Conservation (phyloP, 352 stramenopile species). For the Pythium insidiosum region DNA sequence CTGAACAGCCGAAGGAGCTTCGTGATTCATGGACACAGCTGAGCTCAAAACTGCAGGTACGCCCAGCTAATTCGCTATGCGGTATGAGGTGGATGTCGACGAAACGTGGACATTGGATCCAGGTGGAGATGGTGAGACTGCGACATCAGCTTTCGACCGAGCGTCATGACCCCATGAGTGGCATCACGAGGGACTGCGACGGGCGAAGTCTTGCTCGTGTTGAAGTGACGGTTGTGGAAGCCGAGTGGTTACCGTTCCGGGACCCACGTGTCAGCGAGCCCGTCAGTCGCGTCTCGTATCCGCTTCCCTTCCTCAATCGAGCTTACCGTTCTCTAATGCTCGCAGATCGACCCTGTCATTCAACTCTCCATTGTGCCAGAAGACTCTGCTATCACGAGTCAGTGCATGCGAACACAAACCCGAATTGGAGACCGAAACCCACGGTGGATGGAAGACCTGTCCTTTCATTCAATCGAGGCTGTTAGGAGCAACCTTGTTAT, state of each 20-base stretch:
- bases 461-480: constrained; percentile 24
- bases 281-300: constrained; percentile 13
- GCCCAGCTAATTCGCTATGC: background rate
- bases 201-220: constrained; percentile 20
- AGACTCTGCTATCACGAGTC: background rate
- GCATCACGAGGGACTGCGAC: constrained; percentile 1
- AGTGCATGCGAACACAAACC: constrained; percentile 18
- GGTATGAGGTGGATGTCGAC: background rate
- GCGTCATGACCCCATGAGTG: constrained; percentile 2
- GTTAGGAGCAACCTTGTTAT: constrained; percentile 30
- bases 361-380: constrained; percentile 29
- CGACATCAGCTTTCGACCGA: constrained; percentile 4
- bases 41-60: too few relatives aligned
- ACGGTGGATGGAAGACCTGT: constrained; percentile 27
- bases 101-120: too few relatives aligned
- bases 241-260: constrained; percentile 36
- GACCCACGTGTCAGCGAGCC: constrained; percentile 31
- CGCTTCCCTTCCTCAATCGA: background rate
- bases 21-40: too few relatives aligned
- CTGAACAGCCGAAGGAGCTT: too few relatives aligned
- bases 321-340: background rate
- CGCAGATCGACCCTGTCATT: constrained; percentile 50
- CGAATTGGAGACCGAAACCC: constrained; percentile 37
- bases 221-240: constrained; percentile 31
- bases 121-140: constrained; percentile 12